phyloP scores from a whole-genome alignment of 2,329 filamentous ascomycete species.

The Fulvia fulva region DNA sequence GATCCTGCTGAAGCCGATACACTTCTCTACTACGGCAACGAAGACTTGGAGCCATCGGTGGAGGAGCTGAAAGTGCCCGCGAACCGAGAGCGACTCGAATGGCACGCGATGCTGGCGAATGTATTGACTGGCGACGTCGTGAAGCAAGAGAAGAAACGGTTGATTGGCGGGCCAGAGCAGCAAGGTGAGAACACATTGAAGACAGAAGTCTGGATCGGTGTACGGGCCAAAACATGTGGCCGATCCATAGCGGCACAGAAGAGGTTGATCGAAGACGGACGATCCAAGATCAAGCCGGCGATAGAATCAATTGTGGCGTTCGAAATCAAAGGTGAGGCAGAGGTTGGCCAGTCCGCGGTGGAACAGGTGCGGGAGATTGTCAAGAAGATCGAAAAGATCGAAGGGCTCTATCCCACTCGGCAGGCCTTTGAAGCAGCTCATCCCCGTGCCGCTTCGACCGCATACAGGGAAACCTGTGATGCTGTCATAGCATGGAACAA shows the following conservation, averaged over 20 bases:
- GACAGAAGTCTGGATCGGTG: constrained; percentile 79
- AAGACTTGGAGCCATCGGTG: constrained; percentile 79
- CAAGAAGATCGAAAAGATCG: constrained; percentile 82
- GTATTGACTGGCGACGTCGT: constrained; percentile 96
- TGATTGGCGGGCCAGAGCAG: constrained; percentile 77
- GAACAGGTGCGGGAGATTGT: constrained; percentile 90
- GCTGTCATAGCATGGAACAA: constrained; percentile 95
- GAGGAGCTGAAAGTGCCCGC: constrained; percentile 86
- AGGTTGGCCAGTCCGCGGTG: constrained; percentile 80
- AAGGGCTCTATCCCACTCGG: constrained; percentile 79
- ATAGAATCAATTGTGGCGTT: constrained; percentile 91
- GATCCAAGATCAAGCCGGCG: constrained; percentile 65
- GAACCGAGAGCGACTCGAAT: constrained; percentile 87
- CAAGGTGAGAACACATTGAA: constrained; percentile 66
- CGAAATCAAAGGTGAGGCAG: constrained; percentile 87
- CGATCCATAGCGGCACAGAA: constrained; percentile 79
- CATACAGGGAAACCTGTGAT: constrained; percentile 78
- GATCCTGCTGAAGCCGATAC: constrained; percentile 89
- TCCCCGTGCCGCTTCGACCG: constrained; percentile 68
- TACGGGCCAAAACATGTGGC: constrained; percentile 79
- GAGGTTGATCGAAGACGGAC: constrained; percentile 81
- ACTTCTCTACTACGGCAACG: constrained; percentile 86
- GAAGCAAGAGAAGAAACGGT: constrained; percentile 91
- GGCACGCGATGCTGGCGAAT: constrained; percentile 96
- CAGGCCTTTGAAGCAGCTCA: constrained; percentile 70